A percentile compares a stretch with the other conserved stretches of the same genome.
phyloP scores from a whole-genome alignment of 164 flowering plant genomes.

The Berberis thunbergii region DNA sequence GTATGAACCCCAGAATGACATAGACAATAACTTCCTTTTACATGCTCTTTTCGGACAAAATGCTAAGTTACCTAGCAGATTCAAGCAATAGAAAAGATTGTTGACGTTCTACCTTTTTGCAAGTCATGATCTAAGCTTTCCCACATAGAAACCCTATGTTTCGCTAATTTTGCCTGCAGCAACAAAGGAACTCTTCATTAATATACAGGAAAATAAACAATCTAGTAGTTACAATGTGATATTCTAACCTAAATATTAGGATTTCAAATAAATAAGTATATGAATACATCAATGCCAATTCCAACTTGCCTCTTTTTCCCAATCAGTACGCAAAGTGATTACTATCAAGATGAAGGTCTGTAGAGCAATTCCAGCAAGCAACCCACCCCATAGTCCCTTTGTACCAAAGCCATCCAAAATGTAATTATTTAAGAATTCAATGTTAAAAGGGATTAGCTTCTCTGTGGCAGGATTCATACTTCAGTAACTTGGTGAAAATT shows the following conservation, averaged over 20 bases:
- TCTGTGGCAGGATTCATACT: not conserved
- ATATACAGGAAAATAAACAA: not conserved
- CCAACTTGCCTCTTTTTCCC: not conserved
- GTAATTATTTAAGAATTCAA: not conserved
- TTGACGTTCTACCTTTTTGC: not conserved
- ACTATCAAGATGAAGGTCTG: not conserved
- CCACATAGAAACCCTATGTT: not conserved
- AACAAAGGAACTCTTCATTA: not conserved
- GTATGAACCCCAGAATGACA: too few species aligned
- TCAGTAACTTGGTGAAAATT: not conserved
- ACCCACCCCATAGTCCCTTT: conserved; percentile 2
- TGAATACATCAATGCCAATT: not conserved
- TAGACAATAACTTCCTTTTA: too few species aligned
- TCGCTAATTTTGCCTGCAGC: not conserved
- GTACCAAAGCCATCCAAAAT: not conserved
- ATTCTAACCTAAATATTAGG: not conserved
- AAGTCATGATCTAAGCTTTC: not conserved
- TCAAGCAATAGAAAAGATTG: too few species aligned
- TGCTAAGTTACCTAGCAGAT: too few species aligned
- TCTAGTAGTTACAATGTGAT: too few species aligned
- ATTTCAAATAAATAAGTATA: not conserved
- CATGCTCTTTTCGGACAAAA: too few species aligned
- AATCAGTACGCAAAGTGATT: not conserved
- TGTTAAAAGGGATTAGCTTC: not conserved
- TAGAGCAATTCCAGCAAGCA: not conserved